These are phyloP conservation scores for Farysia itapuensis DNA, from an alignment of 1,284 basidiomycete genomes.

Conservation along the genomic window DNA sequence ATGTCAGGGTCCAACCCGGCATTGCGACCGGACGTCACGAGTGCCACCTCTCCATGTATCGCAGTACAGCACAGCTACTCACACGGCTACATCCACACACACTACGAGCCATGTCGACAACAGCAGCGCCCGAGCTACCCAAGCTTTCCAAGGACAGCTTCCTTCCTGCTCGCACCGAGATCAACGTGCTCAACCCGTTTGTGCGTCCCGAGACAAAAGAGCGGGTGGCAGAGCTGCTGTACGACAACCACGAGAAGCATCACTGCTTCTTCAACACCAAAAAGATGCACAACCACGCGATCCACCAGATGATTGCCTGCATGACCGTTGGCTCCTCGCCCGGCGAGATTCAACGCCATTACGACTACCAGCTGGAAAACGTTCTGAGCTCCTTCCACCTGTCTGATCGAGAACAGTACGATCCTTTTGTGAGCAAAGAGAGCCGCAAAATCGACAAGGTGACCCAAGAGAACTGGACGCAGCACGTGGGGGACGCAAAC, in stretches of 20 bases:
- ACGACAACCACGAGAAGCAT: slow-evolving; percentile 14
- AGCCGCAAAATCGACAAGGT: slow-evolving; percentile 4
- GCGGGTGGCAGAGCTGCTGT: slow-evolving; percentile 3
- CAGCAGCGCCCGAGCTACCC: background rate
- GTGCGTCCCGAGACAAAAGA: background rate
- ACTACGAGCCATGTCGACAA: slow-evolving; percentile 1
- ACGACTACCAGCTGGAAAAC: slow-evolving; percentile 7
- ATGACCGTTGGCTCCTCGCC: slow-evolving; percentile 14
- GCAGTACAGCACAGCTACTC: no score
- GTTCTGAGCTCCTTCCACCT: slow-evolving; percentile 15
- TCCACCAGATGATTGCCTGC: slow-evolving; percentile 36
- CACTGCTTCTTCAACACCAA: slow-evolving; percentile 43
- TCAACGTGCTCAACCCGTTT: slow-evolving; percentile 2
- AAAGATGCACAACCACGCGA: slow-evolving; percentile 38
- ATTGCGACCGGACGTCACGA: no score
- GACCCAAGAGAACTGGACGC: slow-evolving; percentile 19
- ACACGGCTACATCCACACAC: no score
- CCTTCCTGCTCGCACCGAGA: background rate
- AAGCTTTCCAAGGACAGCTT: background rate
- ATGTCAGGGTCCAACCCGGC: no score
- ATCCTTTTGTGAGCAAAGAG: slow-evolving; percentile 1
- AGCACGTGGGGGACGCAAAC: slow-evolving; percentile 15
- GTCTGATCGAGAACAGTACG: slow-evolving; percentile 11
- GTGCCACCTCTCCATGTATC: no score
- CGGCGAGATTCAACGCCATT: slow-evolving; percentile 3